Base-by-base conservation (phyloP, 202 grass and related monocot genomes). In the Alloteropsis angusta region DNA sequence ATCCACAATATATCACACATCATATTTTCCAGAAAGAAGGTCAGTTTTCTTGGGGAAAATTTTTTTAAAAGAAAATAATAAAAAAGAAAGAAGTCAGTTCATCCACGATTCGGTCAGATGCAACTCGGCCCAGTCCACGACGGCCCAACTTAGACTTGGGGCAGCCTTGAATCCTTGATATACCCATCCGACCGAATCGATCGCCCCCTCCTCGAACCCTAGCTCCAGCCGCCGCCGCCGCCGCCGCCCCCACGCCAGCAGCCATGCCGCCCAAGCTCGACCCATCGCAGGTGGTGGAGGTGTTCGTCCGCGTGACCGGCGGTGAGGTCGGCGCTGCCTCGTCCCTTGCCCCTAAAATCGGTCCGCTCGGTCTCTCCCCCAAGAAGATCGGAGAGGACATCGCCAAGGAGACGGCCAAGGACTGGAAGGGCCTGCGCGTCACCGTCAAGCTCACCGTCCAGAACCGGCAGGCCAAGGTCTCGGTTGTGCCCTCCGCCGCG, bases 361-460 rank as follows among this genome's bases (percentile, higher is more conserved):
- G 93, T 0, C 93, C 90, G 0, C 88, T 97, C 45, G 93, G 93
- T 75, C 93, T 97, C 43, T 97, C 93, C 53, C 93, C 93, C 2
- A 97, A 97, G 90, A 97, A 97, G 78, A 89, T 93, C 56, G 93
- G 93, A 52, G 90, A 97, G 72, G 93, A 93, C 81, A 93, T 97
- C 60, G 93, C 93, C 65, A 97, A 97, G 86, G 93, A 97, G 83
- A 97, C 93, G 9, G 90, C 88, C 47, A 97, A 91, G 84, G 93
- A 93, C 48, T 97, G 88, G 90, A 97, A 97, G 90, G 93, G 93
- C 32, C 87, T 97, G 55, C 90, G 93, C 43, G 90, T 97, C 54
- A 97, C 93, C 54, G 90, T 97, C 49, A 97, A 97, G 86, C 93
- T 97, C 71, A 97, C 93, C 5, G 93, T 97, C 3, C 93, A 97